A percentile compares a stretch with the other conserved stretches of the same genome.
Conservation (phyloP, 1,284 basidiomycete genomes). For the Ceratobasidium sp. region DNA sequence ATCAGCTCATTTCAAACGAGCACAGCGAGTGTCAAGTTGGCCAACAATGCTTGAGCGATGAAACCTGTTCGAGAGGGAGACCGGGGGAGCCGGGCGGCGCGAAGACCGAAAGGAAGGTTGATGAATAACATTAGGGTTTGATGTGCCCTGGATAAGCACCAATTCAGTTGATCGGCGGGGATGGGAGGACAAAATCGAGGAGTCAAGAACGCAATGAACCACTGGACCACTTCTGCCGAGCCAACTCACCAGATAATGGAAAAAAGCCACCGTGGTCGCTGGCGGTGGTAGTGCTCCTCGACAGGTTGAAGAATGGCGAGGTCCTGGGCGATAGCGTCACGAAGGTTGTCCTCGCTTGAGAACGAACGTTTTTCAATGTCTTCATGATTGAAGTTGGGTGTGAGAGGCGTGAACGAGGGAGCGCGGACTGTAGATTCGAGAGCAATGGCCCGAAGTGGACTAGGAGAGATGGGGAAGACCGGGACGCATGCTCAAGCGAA, state of each 20-base stretch:
- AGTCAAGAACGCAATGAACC: neutral
- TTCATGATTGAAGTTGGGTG: neutral
- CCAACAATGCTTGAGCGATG: slow-evolving; percentile 30
- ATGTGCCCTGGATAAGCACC: slow-evolving; percentile 24
- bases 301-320: slow-evolving; percentile 13
- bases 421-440: neutral
- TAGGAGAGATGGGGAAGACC: neutral
- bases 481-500: neutral
- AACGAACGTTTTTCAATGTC: slow-evolving; percentile 19
- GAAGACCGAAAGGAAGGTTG: slow-evolving; percentile 29
- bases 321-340: slow-evolving; percentile 3
- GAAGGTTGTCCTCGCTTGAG: slow-evolving; percentile 14
- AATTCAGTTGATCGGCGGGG: too few species aligned
- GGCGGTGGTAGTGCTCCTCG: slow-evolving; percentile 36
- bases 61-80: slow-evolving; percentile 15
- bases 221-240: neutral
- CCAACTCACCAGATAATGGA: slow-evolving; percentile 30
- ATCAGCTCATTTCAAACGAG: slow-evolving; percentile 30
- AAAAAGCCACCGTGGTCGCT: slow-evolving; percentile 27
- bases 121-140: slow-evolving; percentile 26
- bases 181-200: too few species aligned
- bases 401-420: neutral
- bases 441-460: neutral
- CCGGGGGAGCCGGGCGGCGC: slow-evolving; percentile 15
- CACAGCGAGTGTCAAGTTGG: slow-evolving; percentile 29